These are phyloP conservation scores for Pichia cephalocereana DNA, from an alignment of 805 yeast species.

Conservation along the genomic window DNA sequence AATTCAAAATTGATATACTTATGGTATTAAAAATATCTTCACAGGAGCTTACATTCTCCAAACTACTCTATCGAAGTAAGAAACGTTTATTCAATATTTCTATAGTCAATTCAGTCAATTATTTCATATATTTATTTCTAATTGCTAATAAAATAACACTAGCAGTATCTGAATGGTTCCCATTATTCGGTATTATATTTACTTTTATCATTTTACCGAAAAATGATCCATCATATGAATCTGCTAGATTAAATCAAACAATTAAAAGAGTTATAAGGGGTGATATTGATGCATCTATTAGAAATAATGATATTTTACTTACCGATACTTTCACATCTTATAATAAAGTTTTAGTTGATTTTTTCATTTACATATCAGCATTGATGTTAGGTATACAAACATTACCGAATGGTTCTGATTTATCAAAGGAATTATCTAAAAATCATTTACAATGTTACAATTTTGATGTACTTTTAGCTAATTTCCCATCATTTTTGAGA, in stretches of 20 bases:
- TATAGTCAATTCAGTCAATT: conserved; percentile 20
- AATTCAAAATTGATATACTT: conserved; percentile 35
- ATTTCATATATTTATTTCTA: conserved; percentile 21
- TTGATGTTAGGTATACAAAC: conserved; percentile 28
- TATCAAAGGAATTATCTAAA: conserved; percentile 21
- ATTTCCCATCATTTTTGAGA: conserved; percentile 65
- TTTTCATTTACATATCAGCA: conserved; percentile 47
- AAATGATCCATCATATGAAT: conserved; percentile 20
- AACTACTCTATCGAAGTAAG: conserved; percentile 11
- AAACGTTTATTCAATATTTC: conserved; percentile 16
- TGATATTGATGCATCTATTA: conserved; percentile 44
- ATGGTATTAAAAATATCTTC: conserved; percentile 29
- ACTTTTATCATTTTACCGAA: conserved; percentile 29
- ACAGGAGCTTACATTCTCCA: conserved; percentile 14
- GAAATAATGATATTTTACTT: conserved; percentile 73
- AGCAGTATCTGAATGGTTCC: conserved; percentile 26
- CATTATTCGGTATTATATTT: conserved; percentile 29
- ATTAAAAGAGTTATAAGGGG: conserved; percentile 49
- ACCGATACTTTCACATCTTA: conserved; percentile 84
- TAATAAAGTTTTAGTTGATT: conserved; percentile 66
- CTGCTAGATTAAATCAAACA: conserved; percentile 40
- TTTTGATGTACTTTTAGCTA: conserved; percentile 23
- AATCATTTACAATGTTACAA: conserved; percentile 22
- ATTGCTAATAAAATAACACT: conserved; percentile 18
- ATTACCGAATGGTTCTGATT: conserved; percentile 20